Conservation (phyloP, 2,329 filamentous ascomycete genomes). For the Penicillium sp. region DNA sequence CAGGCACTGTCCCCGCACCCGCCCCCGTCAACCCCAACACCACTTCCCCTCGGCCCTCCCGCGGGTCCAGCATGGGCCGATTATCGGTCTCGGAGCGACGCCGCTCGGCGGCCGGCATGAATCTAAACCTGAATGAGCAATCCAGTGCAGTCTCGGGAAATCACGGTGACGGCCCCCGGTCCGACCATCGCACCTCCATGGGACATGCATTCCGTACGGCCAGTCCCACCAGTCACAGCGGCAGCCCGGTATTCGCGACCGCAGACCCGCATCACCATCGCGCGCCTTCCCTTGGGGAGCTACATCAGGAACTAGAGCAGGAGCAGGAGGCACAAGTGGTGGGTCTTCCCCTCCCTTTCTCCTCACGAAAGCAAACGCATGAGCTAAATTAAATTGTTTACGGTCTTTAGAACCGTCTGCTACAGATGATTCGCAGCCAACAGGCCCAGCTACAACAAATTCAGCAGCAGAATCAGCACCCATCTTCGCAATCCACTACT, state of each 20-base stretch:
- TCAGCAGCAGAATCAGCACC: constrained; percentile 27
- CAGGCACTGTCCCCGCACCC: constrained; percentile 58
- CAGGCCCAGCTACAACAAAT: constrained; percentile 47
- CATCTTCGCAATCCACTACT: constrained; percentile 23
- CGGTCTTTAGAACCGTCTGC: constrained; percentile 46
- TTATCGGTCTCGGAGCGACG: constrained; percentile 43
- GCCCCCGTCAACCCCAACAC: constrained; percentile 52
- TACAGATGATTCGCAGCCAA: constrained; percentile 50
- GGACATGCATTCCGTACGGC: constrained; percentile 41
- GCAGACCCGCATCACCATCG: constrained; percentile 50
- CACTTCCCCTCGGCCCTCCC: constrained; percentile 43
- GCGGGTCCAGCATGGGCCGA: constrained; percentile 35
- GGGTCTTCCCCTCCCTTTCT: constrained; percentile 17
- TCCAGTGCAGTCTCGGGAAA: constrained; percentile 22
- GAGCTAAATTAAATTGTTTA: neutral
- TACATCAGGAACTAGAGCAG: constrained; percentile 52
- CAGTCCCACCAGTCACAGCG: constrained; percentile 45
- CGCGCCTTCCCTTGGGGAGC: constrained; percentile 48
- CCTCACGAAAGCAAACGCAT: neutral
- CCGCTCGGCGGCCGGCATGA: constrained; percentile 42
- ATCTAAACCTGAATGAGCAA: constrained; percentile 40
- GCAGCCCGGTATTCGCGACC: constrained; percentile 42
- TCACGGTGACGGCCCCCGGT: constrained; percentile 37
- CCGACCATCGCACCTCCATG: constrained; percentile 41
- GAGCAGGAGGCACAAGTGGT: constrained; percentile 54